Evolutionary conservation across 805 yeast genomes (phyloP).

Genomic region (Ogataea pini): DNA sequence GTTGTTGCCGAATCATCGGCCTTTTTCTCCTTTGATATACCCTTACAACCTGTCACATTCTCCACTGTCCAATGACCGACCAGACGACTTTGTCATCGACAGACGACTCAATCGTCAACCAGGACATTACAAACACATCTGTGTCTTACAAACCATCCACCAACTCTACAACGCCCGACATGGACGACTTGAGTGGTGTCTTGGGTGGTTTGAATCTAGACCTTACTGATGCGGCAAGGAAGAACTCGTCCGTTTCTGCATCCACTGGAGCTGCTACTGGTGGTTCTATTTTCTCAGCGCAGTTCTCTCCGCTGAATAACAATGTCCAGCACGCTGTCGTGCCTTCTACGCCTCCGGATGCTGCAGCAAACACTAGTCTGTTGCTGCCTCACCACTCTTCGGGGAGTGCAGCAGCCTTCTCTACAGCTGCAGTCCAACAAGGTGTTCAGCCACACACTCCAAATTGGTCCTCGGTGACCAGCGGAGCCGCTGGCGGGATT

Average conservation of each 20-base stretch:
- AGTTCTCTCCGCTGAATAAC: conserved; percentile 27
- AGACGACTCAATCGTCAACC: conserved; percentile 29
- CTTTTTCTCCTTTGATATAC: neutral
- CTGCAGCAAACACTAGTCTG: conserved; percentile 22
- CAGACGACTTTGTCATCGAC: conserved; percentile 37
- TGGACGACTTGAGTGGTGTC: conserved; percentile 49
- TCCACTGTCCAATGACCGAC: conserved; percentile 31
- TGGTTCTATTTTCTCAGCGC: conserved; percentile 27
- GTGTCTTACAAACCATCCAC: conserved; percentile 26
- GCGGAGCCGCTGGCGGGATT: conserved; percentile 16
- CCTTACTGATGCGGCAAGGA: conserved; percentile 20
- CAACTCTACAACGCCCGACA: conserved; percentile 22
- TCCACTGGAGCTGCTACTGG: conserved; percentile 11
- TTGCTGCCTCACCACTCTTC: conserved; percentile 15
- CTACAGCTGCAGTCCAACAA: neutral
- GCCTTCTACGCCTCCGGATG: conserved; percentile 33
- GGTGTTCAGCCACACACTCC: conserved; percentile 37
- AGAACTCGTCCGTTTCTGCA: conserved; percentile 1
- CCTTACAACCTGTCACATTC: conserved; percentile 1
- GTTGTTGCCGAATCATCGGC: neutral
- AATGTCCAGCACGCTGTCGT: conserved; percentile 18
- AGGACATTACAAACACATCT: conserved; percentile 32
- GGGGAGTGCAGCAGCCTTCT: conserved; percentile 5
- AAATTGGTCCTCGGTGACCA: conserved; percentile 32
- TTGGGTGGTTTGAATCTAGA: conserved; percentile 48